Evolutionary conservation across 2,329 filamentous ascomycete genomes (phyloP).

Genomic region (Hypoxylon sp.): DNA sequence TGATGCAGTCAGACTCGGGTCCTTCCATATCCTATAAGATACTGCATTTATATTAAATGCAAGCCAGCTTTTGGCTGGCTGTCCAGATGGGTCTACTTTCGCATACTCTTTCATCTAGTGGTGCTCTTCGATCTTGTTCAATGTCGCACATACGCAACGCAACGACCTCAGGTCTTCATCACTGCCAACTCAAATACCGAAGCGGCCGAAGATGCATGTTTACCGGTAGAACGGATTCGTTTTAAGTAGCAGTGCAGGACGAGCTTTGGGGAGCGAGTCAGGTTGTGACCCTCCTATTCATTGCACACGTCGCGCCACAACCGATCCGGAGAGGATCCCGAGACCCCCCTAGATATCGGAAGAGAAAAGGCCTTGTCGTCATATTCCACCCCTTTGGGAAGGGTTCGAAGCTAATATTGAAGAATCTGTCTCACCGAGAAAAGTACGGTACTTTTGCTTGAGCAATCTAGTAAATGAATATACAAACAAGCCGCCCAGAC

Average conservation of each 20-base stretch:
- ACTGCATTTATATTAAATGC: constrained; percentile 13
- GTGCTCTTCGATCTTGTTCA: constrained; percentile 12
- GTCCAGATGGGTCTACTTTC: neutral
- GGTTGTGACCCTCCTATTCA: constrained; percentile 1
- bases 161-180: constrained; percentile 6
- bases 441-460: constrained; percentile 1
- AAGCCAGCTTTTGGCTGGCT: neutral
- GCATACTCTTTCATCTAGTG: constrained; percentile 6
- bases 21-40: neutral
- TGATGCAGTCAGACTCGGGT: constrained; percentile 11
- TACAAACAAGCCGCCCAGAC: neutral
- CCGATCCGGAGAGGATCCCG: constrained; percentile 5
- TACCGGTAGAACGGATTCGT: constrained; percentile 16
- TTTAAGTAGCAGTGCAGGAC: neutral
- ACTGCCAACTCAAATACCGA: constrained; percentile 16
- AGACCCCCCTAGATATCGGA: constrained; percentile 6
- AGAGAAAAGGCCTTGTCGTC: constrained; percentile 10
- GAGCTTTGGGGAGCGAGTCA: neutral
- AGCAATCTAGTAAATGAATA: neutral
- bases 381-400: constrained; percentile 8
- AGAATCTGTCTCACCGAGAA: neutral
- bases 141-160: constrained; percentile 8
- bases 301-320: constrained; percentile 10
- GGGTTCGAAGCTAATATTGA: constrained; percentile 2
- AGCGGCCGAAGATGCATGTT: constrained; percentile 7